Base-by-base conservation (phyloP, 106 monocot species). In the Dendrobium catenatum region DNA sequence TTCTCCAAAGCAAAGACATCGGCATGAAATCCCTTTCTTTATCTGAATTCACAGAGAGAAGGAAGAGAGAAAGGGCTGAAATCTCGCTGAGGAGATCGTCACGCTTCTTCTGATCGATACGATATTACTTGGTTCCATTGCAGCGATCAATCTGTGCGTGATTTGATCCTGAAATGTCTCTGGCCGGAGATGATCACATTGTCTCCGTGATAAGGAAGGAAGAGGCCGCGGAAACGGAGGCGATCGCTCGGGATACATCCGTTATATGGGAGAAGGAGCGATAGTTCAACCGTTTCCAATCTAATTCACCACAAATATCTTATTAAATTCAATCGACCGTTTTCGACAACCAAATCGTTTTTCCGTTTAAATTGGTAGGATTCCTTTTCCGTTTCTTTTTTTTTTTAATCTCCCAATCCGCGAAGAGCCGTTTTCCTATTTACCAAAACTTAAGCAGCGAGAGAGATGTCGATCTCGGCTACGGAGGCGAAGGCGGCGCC, bases 211-310 rank as follows among this genome's bases (percentile, higher is more conserved):
- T 48, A 26, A 55, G 74, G 40, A 43, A 42, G 84, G 43, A 31
- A 48, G 10, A 55, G 42, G n/a, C 72, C 55, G 70, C 68, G 47
- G 68, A 9, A 48, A 15, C 40, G 16, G 55, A 70, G 31, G 77
- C 54, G 77, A 49, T 70, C 70, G 2, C 19, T 26, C 5, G 17
- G 31, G 80, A 81, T 19, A 42, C 55, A 9, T 70, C 56, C 48
- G 72, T 82, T 37, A 73, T 79, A 6, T 86, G 86, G 86, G 86
- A 86, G 86, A 86, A 82, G 79, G 86, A 86, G 82, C 48, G 86
- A 20, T 86, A 80, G 79, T 29, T 70, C 42, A 2, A 78, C 27
- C 42, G 27, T 2, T 16, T 40, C 7, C 40, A 17, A 26, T 68
- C 13, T 42, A 70, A 15, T 59, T 46, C 15, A 5, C 9, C 22